Conservation (phyloP, 495 filamentous ascomycete species). For the Penicillium argentinense region DNA sequence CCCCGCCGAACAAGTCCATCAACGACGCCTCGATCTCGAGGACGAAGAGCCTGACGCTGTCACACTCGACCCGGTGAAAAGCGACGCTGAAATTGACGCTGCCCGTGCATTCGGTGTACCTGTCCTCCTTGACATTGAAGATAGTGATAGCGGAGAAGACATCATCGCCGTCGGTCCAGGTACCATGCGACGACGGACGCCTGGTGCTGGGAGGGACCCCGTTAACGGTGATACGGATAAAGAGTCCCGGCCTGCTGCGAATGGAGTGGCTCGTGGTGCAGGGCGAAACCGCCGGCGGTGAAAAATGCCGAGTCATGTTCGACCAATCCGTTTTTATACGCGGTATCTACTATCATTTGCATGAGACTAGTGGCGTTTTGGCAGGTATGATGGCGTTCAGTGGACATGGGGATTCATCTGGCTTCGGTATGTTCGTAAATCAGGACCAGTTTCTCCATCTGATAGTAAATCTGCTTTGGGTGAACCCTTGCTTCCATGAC, state of each 20-base stretch:
- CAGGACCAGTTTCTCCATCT: too few species aligned
- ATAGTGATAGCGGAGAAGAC: slow-evolving; percentile 80
- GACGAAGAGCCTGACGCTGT: slow-evolving; percentile 88
- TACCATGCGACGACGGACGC: slow-evolving; percentile 76
- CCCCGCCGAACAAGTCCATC: slow-evolving; percentile 90
- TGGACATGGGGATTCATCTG: background rate
- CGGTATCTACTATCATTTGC: slow-evolving; percentile 2
- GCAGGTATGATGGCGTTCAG: slow-evolving; percentile 1
- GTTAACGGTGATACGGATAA: slow-evolving; percentile 45
- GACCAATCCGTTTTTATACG: background rate
- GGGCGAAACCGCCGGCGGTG: slow-evolving; percentile 19
- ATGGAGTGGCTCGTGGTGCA: slow-evolving; percentile 14
- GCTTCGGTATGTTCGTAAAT: too few species aligned
- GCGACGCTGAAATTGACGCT: slow-evolving; percentile 44
- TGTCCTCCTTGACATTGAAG: slow-evolving; percentile 77
- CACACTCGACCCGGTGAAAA: slow-evolving; percentile 66
- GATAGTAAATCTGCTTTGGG: too few species aligned
- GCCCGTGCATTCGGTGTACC: slow-evolving; percentile 77
- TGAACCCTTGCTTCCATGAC: too few species aligned
- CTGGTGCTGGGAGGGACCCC: slow-evolving; percentile 52
- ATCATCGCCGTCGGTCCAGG: slow-evolving; percentile 81
- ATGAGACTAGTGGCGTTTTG: slow-evolving; percentile 9
- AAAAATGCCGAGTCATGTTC: slow-evolving; percentile 15
- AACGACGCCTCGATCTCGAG: slow-evolving; percentile 82
- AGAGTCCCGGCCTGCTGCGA: slow-evolving; percentile 16